Percentiles rank a stretch among this genome's conserved stretches.
These are phyloP conservation scores for Mallotus repandus DNA, from an alignment of 441 rosid genomes.

Conservation along the genomic window DNA sequence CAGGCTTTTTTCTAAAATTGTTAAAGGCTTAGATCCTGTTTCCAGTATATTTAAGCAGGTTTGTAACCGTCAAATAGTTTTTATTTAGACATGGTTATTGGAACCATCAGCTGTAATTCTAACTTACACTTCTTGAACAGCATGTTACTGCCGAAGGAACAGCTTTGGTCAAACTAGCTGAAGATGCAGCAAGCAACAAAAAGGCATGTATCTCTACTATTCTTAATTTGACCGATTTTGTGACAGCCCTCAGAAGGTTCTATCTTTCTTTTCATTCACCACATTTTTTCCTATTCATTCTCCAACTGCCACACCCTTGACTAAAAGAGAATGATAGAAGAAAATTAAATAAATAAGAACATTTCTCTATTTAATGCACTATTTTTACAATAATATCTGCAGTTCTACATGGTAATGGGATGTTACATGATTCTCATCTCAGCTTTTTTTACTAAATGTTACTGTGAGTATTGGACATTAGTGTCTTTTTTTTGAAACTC, in stretches of 20 bases:
- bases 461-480: not conserved
- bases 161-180: conserved; percentile 85
- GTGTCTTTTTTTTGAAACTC: not conserved
- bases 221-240: conserved; percentile 3
- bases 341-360: not conserved
- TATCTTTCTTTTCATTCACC: not conserved
- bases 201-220: conserved; percentile 34
- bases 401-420: not conserved
- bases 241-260: not conserved
- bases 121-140: conserved; percentile 35
- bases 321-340: not conserved
- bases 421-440: not conserved
- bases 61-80: not conserved
- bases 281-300: too few species aligned
- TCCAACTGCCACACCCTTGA: not conserved
- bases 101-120: not conserved
- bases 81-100: not conserved
- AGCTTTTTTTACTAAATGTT: not conserved
- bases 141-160: conserved; percentile 92
- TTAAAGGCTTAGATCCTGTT: conserved; percentile 77
- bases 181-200: conserved; percentile 83
- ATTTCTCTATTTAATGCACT: not conserved
- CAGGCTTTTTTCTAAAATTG: conserved; percentile 80
- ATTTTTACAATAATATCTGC: not conserved
- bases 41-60: conserved; percentile 92